These are phyloP conservation scores for Fusarium sp. DNA, from an alignment of 2,329 filamentous ascomycete genomes.

Conservation along the genomic window DNA sequence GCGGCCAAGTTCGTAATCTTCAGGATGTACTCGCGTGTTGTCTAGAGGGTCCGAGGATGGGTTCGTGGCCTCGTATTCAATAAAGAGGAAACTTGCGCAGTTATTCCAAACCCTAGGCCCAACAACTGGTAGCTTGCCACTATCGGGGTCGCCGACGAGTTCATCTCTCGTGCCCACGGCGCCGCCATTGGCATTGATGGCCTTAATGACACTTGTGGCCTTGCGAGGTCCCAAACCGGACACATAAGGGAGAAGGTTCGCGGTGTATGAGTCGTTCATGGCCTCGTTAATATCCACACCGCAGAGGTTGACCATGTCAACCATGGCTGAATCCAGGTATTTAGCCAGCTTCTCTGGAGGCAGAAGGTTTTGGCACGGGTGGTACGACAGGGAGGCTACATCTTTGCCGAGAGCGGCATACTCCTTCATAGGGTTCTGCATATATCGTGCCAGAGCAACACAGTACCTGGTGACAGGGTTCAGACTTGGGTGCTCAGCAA, in stretches of 20 bases:
- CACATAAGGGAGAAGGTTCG: constrained; percentile 90
- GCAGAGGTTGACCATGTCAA: constrained; percentile 97
- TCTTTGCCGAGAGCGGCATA: constrained; percentile 94
- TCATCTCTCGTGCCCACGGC: constrained; percentile 86
- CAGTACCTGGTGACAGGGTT: constrained; percentile 88
- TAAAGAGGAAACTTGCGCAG: constrained; percentile 93
- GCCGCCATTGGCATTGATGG: constrained; percentile 91
- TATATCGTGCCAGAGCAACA: constrained; percentile 87
- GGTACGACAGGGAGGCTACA: constrained; percentile 87
- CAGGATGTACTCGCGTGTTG: constrained; percentile 96
- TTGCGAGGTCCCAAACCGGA: constrained; percentile 94
- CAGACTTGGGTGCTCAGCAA: constrained; percentile 83
- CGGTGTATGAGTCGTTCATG: constrained; percentile 82
- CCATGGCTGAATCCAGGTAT: constrained; percentile 94
- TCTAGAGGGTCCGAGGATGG: constrained; percentile 91
- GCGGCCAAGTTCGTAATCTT: constrained; percentile 97
- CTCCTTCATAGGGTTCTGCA: constrained; percentile 96
- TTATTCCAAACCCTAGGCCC: constrained; percentile 95
- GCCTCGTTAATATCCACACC: constrained; percentile 97
- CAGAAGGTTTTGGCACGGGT: constrained; percentile 89
- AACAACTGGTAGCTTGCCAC: constrained; percentile 81
- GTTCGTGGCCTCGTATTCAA: constrained; percentile 87
- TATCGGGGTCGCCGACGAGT: constrained; percentile 88
- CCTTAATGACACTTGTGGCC: constrained; percentile 78
- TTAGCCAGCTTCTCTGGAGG: constrained; percentile 88